phyloP scores from a whole-genome alignment of 2,329 filamentous ascomycete genomes.

The Diaporthe caulivora region DNA sequence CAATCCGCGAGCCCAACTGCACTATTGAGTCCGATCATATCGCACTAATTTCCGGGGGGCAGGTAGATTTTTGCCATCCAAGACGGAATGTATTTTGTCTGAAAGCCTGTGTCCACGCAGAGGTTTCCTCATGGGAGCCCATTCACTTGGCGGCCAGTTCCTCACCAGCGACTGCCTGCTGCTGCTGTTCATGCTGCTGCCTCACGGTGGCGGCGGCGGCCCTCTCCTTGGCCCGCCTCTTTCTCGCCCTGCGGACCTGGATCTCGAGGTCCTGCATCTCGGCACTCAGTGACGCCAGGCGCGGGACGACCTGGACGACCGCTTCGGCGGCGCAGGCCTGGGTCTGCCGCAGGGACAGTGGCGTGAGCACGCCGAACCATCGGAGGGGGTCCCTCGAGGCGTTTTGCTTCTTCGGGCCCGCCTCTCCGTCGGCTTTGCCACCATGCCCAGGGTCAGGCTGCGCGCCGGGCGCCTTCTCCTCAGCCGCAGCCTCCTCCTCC shows the following conservation, averaged over 20 bases:
- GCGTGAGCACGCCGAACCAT: constrained; percentile 69
- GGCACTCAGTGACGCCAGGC: constrained; percentile 67
- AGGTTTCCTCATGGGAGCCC: background rate
- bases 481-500: background rate
- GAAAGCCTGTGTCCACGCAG: background rate
- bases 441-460: constrained; percentile 23
- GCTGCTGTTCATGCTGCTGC: constrained; percentile 41
- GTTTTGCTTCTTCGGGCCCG: constrained; percentile 38
- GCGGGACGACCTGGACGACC: constrained; percentile 69
- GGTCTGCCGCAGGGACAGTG: constrained; percentile 65
- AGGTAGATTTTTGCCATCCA: background rate
- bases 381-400: constrained; percentile 64
- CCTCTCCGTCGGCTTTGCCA: constrained; percentile 35
- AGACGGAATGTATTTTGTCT: background rate
- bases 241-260: constrained; percentile 73
- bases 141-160: constrained; percentile 31
- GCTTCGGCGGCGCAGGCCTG: constrained; percentile 69
- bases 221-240: constrained; percentile 64
- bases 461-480: constrained; percentile 32
- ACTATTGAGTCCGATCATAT: constrained; percentile 27
- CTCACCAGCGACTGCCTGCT: background rate
- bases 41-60: background rate
- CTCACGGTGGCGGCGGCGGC: constrained; percentile 50
- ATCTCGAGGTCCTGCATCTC: constrained; percentile 77
- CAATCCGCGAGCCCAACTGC: background rate